Base-by-base conservation (phyloP, 1,284 basidiomycete species). In the Amylostereum areolatum region DNA sequence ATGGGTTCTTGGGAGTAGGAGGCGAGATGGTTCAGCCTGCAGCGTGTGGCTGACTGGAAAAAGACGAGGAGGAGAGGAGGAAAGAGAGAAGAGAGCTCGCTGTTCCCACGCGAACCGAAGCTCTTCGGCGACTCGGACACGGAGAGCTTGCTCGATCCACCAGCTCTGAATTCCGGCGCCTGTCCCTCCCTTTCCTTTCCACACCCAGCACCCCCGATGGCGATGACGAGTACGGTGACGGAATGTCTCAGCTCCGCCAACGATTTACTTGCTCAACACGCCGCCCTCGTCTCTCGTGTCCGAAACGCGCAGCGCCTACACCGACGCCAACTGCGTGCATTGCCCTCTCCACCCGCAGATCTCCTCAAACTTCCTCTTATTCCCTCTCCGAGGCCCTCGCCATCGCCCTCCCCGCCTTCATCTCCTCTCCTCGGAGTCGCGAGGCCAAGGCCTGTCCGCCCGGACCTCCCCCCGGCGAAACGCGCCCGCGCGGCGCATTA, bases 401-500 rank as follows among this genome's bases (percentile, higher is more conserved):
- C 75, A 2, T 66, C 71, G 0, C 70, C 66, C 0, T 69, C 72
- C 0, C 73, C 75, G 11, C 73, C 75, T 0, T 59, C 69, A 3
- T 80, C 79, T 1, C 78, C 79, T 0, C 51, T 65, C 5, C 56
- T 65, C n/a, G n/a, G n/a, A 6, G 61, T 63, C 35, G 62, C 61
- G 0, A 66, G 62, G 41, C 67, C 70, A 18, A 69, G 65, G 49
- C 64, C 65, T 0, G 57, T 66, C 12, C 71, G 83, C 43, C 60
- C 69, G 12, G 86, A 89, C 56, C 66, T 90, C 2, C 76, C 82
- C 1, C 81, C 80, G 12, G 75, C 80, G 4, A 91, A 91, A 62
- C 79, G 80, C 5, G 85, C 86, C 0, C 75, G 87, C 6, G 67
- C 78, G 7, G 72, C 75, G 24, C 73, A 83, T 39, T 91, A 89